Conservation (phyloP, 2,329 filamentous ascomycete genomes). For the Sclerotinia nivalis region DNA sequence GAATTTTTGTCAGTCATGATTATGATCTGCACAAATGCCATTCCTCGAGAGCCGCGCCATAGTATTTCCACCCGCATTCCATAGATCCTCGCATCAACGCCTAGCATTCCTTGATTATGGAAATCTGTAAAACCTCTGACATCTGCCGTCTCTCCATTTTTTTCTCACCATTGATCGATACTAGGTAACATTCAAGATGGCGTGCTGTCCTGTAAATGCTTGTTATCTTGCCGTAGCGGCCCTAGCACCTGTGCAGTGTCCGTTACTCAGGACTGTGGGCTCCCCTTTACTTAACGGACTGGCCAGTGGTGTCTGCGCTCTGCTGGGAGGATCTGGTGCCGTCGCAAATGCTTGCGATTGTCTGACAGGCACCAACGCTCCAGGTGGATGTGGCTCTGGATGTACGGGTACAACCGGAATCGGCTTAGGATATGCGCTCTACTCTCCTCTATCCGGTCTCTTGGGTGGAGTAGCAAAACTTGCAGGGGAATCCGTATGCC, state of each 20-base stretch:
- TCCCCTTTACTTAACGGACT: neutral
- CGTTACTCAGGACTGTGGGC: neutral
- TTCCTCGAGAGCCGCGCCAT: neutral
- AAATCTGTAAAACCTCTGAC: neutral
- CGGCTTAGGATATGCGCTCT: neutral
- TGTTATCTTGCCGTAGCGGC: constrained; percentile 8
- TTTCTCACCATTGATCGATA: neutral
- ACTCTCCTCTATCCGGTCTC: neutral
- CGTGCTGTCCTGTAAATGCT: constrained; percentile 8
- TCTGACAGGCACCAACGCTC: neutral
- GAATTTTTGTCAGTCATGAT: neutral
- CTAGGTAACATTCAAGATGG: neutral
- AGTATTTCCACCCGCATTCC: neutral
- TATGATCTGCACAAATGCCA: neutral
- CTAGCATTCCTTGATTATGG: neutral
- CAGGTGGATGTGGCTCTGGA: constrained; percentile 3
- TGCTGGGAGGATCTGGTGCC: neutral
- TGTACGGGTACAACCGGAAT: neutral
- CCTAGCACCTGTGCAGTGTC: neutral
- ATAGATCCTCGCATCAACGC: neutral
- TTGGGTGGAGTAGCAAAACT: neutral
- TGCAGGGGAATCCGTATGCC: neutral
- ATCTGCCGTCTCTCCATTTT: neutral
- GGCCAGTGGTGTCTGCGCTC: neutral
- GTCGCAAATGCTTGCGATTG: neutral